Base-by-base conservation (phyloP, 2,329 filamentous ascomycete genomes). In the Penicillium verrucosum region DNA sequence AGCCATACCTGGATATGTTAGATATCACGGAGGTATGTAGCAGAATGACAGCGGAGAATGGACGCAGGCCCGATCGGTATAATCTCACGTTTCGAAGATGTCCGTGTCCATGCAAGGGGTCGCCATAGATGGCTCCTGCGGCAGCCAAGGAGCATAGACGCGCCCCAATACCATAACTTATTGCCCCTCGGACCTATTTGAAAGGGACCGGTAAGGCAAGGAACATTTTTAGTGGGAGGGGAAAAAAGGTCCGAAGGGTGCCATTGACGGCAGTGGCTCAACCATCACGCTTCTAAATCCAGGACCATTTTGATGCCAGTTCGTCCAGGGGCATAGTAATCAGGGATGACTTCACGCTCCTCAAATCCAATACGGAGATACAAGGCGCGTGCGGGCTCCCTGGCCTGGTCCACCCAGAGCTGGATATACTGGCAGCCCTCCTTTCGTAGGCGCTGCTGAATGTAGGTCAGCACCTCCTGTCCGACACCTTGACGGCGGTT, bases 281-380 rank as follows among this genome's bases (percentile, higher is more conserved):
- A 58, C 51, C 60, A 60, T 59, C 66, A 66, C 61, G 60, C 44
- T 64, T 68, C 61, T 50, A 75, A 65, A 54, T 71, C 59, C 36
- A 77, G 66, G 51, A 71, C 60, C 77, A 80, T 79, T 60, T 71
- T 75, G 48, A 80, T 71, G 12, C 77, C 79, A 48, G 76, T 76
- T 56, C 80, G 74, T 50, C 79, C 78, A 60, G 73, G 72, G 29
- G 76, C 76, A 65, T 82, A 83, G 68, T 82, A 83, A 66, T 81
- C 73, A 45, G 68, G 66, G 44, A 80, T 74, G 44, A 70, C 69
- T 60, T 81, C 77, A 25, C 72, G 68, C 68, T 80, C 74, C 56
- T 73, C 64, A 67, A 82, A 83, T 41, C 76, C 78, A 67, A 68
- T 74, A 8, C 73, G 70, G 25, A 61, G 54, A 69, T 82, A 83